These are phyloP conservation scores for Auricularia auricula-judae DNA, from an alignment of 768 basidiomycete genomes.

Conservation along the genomic window DNA sequence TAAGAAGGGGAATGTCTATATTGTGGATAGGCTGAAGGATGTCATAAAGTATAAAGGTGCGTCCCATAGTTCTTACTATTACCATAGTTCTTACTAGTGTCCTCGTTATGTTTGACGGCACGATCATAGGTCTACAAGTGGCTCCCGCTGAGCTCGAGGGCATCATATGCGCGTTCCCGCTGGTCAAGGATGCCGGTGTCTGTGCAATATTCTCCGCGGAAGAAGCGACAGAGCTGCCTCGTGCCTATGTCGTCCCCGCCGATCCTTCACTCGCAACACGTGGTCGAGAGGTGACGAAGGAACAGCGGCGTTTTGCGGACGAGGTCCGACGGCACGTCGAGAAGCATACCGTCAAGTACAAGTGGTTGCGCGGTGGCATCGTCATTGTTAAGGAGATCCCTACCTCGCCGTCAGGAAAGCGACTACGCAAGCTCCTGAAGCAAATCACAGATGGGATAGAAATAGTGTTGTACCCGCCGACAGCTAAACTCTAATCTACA, in stretches of 20 bases:
- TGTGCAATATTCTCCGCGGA: slow-evolving; percentile 11
- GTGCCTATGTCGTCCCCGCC: slow-evolving; percentile 9
- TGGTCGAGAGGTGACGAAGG: background rate
- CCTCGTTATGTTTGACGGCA: too few species aligned
- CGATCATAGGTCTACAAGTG: background rate
- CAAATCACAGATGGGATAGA: background rate
- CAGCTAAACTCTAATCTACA: background rate
- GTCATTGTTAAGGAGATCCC: slow-evolving; percentile 9
- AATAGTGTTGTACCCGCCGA: background rate
- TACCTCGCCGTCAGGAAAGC: slow-evolving; percentile 5
- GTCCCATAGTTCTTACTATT: background rate
- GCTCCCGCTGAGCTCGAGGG: slow-evolving; percentile 9
- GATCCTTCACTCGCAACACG: background rate
- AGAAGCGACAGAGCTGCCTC: slow-evolving; percentile 13
- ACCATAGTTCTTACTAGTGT: background rate
- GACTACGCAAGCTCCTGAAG: background rate
- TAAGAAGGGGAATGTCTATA: slow-evolving; percentile 6
- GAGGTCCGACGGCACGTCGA: slow-evolving; percentile 8
- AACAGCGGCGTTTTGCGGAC: slow-evolving; percentile 1
- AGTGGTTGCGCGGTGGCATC: slow-evolving; percentile 12
- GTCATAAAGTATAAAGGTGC: slow-evolving; percentile 19
- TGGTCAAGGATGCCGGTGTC: slow-evolving; percentile 12
- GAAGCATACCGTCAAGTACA: slow-evolving; percentile 10
- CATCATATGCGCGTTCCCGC: slow-evolving; percentile 8
- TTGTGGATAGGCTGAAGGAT: slow-evolving; percentile 14